phyloP scores from a whole-genome alignment of 345 rosid genomes.

The Populus simonii region DNA sequence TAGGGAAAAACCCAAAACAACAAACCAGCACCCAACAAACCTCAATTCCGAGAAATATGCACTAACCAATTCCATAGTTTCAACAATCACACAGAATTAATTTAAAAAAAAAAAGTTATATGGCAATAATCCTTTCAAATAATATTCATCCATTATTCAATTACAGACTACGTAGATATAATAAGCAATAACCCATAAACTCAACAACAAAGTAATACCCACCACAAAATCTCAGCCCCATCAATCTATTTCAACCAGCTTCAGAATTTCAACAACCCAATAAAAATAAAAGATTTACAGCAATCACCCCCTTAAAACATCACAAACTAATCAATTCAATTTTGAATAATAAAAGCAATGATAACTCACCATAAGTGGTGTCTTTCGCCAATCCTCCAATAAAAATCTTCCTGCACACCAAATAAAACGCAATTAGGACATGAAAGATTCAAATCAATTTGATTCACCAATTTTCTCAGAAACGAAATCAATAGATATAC shows the following conservation, averaged over 20 bases:
- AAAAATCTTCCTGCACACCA: slow-evolving; percentile 59
- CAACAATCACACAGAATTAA: neutral
- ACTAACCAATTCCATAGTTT: too few relatives aligned
- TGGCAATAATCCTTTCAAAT: neutral
- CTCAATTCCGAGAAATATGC: neutral
- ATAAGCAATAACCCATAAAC: too few relatives aligned
- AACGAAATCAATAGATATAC: slow-evolving; percentile 12
- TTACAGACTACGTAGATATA: too few relatives aligned
- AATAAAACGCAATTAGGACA: neutral
- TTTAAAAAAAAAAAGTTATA: neutral
- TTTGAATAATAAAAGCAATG: slow-evolving; percentile 1
- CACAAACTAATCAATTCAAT: neutral
- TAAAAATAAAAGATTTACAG: too few relatives aligned
- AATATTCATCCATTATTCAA: too few relatives aligned
- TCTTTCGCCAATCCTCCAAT: slow-evolving; percentile 86
- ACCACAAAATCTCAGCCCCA: too few relatives aligned
- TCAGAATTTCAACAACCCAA: too few relatives aligned
- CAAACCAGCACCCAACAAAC: neutral
- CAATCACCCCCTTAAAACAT: neutral
- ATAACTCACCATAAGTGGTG: slow-evolving; percentile 63
- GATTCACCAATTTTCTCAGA: neutral
- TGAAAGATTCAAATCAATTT: neutral
- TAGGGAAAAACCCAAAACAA: neutral
- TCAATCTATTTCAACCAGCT: too few relatives aligned
- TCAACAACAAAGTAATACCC: too few relatives aligned